phyloP scores from a whole-genome alignment of 2,329 filamentous ascomycete genomes.

The Fusarium marasasianum region DNA sequence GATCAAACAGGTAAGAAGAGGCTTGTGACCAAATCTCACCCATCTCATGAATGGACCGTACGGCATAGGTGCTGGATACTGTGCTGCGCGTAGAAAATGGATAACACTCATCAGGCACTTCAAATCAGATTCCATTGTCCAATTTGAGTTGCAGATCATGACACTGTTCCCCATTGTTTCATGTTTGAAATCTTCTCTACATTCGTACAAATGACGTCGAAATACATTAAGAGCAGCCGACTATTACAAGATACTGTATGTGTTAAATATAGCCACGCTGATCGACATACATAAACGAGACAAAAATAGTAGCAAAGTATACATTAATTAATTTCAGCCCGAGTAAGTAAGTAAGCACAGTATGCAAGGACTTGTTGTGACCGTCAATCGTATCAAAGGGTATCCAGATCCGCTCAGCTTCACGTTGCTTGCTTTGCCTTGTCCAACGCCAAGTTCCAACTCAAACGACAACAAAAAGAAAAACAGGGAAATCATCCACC shows the following conservation, averaged over 20 bases:
- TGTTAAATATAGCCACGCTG: not conserved
- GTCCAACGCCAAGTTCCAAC: constrained; percentile 14
- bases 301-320: constrained; percentile 7
- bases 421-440: not conserved
- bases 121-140: not conserved
- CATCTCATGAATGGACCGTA: not conserved
- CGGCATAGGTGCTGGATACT: not conserved
- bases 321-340: constrained; percentile 3
- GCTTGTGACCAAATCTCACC: constrained; percentile 7
- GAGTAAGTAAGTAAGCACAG: not conserved
- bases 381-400: constrained; percentile 5
- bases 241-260: not conserved
- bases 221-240: not conserved
- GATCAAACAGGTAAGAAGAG: not conserved
- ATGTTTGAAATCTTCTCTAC: not conserved
- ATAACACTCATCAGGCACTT: not conserved
- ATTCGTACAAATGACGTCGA: constrained; percentile 30
- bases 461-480: not conserved
- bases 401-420: constrained; percentile 10
- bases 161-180: constrained; percentile 26
- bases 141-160: constrained; percentile 26
- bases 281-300: not conserved
- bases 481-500: constrained; percentile 31
- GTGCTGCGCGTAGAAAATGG: not conserved
- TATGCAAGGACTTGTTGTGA: not conserved